Conservation (phyloP, 1,139 yeast genomes). For the Geotrichum macrosporum region DNA sequence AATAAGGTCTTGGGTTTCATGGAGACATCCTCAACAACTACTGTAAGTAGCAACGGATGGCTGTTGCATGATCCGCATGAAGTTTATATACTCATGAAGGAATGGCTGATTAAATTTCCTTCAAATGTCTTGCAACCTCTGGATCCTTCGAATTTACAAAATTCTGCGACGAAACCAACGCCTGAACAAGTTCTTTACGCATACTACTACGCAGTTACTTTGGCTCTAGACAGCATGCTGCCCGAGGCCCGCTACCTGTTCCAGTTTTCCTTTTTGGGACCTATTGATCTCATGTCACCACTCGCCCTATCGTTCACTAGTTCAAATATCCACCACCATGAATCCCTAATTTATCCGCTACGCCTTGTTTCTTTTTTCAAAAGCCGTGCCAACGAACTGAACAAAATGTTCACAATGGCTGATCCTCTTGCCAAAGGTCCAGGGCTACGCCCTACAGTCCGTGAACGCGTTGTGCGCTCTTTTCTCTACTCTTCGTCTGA, state of each 20-base stretch:
- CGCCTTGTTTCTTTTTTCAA: slow-evolving; percentile 37
- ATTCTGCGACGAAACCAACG: too few relatives aligned
- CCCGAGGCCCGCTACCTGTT: slow-evolving; percentile 42
- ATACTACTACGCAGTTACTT: slow-evolving; percentile 38
- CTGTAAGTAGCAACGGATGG: background rate
- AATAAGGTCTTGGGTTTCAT: slow-evolving; percentile 26
- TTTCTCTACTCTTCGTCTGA: too few relatives aligned
- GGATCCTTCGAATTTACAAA: too few relatives aligned
- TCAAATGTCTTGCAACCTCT: slow-evolving; percentile 26
- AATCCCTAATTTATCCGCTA: too few relatives aligned
- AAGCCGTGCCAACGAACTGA: slow-evolving; percentile 32
- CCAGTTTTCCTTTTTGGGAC: slow-evolving; percentile 40
- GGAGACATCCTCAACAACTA: slow-evolving; percentile 3
- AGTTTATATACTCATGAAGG: slow-evolving; percentile 30
- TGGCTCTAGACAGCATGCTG: slow-evolving; percentile 38
- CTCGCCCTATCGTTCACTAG: background rate
- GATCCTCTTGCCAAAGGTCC: too few relatives aligned
- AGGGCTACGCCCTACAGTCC: too few relatives aligned
- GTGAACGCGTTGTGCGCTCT: too few relatives aligned
- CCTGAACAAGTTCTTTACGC: slow-evolving; percentile 31
- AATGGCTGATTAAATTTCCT: slow-evolving; percentile 35
- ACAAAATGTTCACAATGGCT: slow-evolving; percentile 32
- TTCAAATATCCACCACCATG: slow-evolving; percentile 24
- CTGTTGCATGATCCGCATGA: slow-evolving; percentile 23
- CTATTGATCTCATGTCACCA: slow-evolving; percentile 28